These are phyloP conservation scores for Globisporangium sylvaticum DNA, from an alignment of 352 stramenopile species.

Conservation along the genomic window DNA sequence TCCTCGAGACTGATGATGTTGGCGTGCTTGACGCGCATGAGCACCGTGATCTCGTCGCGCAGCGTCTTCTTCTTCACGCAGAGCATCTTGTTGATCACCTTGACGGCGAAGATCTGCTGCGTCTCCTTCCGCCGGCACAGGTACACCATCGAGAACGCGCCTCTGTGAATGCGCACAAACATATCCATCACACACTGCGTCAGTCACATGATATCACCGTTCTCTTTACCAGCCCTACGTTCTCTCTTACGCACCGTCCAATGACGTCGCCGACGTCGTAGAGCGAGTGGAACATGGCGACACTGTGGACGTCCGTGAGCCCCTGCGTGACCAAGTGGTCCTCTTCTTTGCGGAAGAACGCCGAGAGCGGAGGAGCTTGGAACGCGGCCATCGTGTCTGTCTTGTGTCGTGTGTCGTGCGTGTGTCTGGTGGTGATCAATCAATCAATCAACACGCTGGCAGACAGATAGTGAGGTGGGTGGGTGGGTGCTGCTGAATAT, in stretches of 20 bases:
- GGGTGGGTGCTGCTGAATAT: not conserved
- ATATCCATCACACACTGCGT: not conserved
- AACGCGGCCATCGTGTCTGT: constrained; percentile 52
- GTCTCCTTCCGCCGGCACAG: constrained; percentile 78
- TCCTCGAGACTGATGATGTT: constrained; percentile 88
- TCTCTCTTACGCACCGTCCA: constrained; percentile 49
- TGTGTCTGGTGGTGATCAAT: not conserved
- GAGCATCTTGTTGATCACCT: constrained; percentile 87
- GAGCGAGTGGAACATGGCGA: constrained; percentile 87
- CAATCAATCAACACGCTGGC: not conserved
- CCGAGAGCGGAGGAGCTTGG: constrained; percentile 81
- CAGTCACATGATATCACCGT: too few species aligned
- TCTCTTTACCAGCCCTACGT: too few species aligned
- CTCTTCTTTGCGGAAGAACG: constrained; percentile 87
- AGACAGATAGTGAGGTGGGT: too few species aligned
- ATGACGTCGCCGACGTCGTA: constrained; percentile 87
- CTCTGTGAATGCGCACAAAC: constrained; percentile 21
- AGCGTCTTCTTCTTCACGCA: constrained; percentile 86
- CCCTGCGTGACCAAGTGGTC: constrained; percentile 80
- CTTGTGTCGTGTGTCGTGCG: not conserved
- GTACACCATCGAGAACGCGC: constrained; percentile 84
- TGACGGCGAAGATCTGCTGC: constrained; percentile 80
- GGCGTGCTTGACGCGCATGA: constrained; percentile 80
- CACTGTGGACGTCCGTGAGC: constrained; percentile 72
- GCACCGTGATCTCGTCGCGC: constrained; percentile 83